Evolutionary conservation across 768 basidiomycete species (phyloP).

Genomic region (Coprinopsis sp.): DNA sequence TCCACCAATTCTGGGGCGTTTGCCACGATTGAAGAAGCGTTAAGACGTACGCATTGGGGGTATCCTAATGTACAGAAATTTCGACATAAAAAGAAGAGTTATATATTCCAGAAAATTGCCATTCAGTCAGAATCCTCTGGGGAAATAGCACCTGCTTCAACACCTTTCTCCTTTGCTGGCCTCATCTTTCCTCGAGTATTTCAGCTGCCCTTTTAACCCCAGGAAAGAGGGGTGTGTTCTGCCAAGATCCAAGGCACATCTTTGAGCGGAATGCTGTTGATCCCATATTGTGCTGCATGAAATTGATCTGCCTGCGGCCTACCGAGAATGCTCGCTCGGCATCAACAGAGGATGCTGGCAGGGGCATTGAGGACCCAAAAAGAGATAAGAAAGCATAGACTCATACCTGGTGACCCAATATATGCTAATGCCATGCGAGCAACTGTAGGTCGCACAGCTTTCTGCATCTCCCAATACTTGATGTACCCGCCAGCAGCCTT

Average conservation of each 20-base stretch:
- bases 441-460: constrained; percentile 7
- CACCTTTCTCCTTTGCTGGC: too few species aligned
- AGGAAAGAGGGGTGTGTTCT: constrained; percentile 12
- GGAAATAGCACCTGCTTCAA: too few species aligned
- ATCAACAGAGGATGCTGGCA: constrained; percentile 13
- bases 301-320: constrained; percentile 7
- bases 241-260: constrained; percentile 18
- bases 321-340: constrained; percentile 21
- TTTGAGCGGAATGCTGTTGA: constrained; percentile 19
- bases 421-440: constrained; percentile 22
- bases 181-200: not conserved
- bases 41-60: too few species aligned
- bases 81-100: too few species aligned
- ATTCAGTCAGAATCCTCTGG: too few species aligned
- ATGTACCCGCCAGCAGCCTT: constrained; percentile 15
- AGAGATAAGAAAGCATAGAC: not conserved
- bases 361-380: not conserved
- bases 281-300: constrained; percentile 18
- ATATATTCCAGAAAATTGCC: too few species aligned
- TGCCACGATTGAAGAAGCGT: too few species aligned
- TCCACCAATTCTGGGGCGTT: too few species aligned
- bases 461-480: constrained; percentile 15
- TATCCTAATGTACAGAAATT: too few species aligned
- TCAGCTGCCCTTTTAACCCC: not conserved
- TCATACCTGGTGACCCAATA: constrained; percentile 22